Conservation (phyloP, 306 rosid species). For the Prunus salicina region DNA sequence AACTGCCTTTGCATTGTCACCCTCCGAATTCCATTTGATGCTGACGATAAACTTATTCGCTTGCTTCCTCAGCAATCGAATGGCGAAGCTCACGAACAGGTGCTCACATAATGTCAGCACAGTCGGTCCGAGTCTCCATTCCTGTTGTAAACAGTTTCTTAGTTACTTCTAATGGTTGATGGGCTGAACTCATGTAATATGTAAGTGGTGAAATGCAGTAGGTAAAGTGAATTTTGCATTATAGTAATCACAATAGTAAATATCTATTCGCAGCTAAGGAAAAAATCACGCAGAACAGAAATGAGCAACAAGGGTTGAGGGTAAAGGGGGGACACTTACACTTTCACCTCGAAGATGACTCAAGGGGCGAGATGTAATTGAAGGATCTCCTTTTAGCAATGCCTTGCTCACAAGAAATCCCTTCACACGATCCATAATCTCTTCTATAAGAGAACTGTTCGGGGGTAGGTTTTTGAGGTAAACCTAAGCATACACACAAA, state of each 20-base stretch:
- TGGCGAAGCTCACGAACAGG: constrained; percentile 85
- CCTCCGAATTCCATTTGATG: constrained; percentile 41
- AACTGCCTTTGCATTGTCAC: constrained; percentile 21
- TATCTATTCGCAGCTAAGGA: too few relatives aligned
- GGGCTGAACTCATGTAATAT: not conserved
- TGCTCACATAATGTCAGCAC: constrained; percentile 77
- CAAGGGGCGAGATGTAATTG: constrained; percentile 47
- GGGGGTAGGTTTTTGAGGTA: constrained; percentile 89
- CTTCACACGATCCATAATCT: constrained; percentile 75
- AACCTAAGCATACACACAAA: constrained; percentile 47
- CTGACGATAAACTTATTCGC: constrained; percentile 43
- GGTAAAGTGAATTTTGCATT: not conserved
- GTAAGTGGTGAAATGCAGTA: not conserved
- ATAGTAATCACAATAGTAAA: too few relatives aligned
- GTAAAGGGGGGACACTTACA: constrained; percentile 44
- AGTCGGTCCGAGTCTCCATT: constrained; percentile 83
- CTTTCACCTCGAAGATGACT: constrained; percentile 70
- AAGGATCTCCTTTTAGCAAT: constrained; percentile 75
- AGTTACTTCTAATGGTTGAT: constrained; percentile 7
- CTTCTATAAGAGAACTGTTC: constrained; percentile 70
- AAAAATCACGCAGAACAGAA: not conserved
- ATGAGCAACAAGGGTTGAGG: not conserved
- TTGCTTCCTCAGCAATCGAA: constrained; percentile 74
- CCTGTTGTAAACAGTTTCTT: constrained; percentile 43
- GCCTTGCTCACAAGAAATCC: constrained; percentile 82